phyloP scores from a whole-genome alignment of 208 protist species.

The Trypanosoma lewisi region DNA sequence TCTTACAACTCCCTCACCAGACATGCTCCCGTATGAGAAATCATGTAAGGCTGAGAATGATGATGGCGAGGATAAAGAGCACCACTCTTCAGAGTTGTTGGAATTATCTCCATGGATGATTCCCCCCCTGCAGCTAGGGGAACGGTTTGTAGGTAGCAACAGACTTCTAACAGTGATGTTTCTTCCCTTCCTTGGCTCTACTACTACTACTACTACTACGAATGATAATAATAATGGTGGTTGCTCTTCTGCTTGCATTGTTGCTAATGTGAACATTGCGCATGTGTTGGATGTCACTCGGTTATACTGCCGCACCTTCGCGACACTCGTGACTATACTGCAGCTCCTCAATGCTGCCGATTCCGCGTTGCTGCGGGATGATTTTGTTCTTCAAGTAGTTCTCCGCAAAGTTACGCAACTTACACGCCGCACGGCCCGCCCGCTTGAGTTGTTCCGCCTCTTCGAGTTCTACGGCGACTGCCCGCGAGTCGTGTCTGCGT shows the following conservation, averaged over 20 bases:
- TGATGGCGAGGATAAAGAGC: background rate
- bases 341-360: constrained; percentile 6
- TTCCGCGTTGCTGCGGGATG: constrained; percentile 8
- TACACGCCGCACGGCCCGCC: constrained; percentile 20
- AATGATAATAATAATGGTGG: too few relatives aligned
- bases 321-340: constrained; percentile 20
- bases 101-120: constrained; percentile 23
- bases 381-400: constrained; percentile 11
- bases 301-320: constrained; percentile 29
- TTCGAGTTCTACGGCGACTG: constrained; percentile 26
- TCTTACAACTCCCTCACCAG: background rate
- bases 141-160: background rate
- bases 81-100: background rate
- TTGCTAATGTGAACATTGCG: background rate
- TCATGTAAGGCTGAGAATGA: background rate
- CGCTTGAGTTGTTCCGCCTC: constrained; percentile 27
- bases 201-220: too few relatives aligned
- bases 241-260: too few relatives aligned
- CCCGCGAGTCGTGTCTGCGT: constrained; percentile 4
- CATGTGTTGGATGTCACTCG: constrained; percentile 12
- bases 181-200: constrained; percentile 19
- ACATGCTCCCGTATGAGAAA: background rate
- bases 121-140: constrained; percentile 11
- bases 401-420: constrained; percentile 28
- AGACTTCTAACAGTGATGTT: constrained; percentile 18